Evolutionary conservation across 202 grass and related monocot genomes (phyloP).

Genomic region (Bolboschoenoplectus hybrid): DNA sequence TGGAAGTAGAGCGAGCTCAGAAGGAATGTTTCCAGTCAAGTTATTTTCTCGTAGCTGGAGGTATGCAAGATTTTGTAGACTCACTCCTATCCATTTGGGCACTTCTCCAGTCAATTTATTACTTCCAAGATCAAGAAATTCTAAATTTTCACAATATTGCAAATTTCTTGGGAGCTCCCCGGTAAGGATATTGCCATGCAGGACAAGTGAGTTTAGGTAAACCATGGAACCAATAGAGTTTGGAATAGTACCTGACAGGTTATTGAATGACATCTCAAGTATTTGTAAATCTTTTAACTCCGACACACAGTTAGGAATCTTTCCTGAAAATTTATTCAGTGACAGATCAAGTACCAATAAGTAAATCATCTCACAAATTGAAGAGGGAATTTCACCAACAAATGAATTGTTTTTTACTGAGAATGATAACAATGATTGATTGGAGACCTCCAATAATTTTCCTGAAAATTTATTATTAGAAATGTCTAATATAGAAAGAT

Average conservation of each 20-base stretch:
- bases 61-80: neutral
- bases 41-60: conserved; percentile 37
- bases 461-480: neutral
- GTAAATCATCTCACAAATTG: conserved; percentile 38
- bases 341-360: conserved; percentile 49
- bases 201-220: neutral
- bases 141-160: conserved; percentile 26
- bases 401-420: conserved; percentile 17
- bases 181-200: conserved; percentile 35
- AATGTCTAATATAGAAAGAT: conserved; percentile 22
- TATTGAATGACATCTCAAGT: conserved; percentile 39
- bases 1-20: conserved; percentile 32
- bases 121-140: conserved; percentile 34
- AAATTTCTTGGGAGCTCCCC: conserved; percentile 42
- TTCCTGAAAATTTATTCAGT: conserved; percentile 39
- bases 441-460: conserved; percentile 1
- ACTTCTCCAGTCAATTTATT: conserved; percentile 50
- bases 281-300: no score
- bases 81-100: no score
- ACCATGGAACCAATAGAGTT: conserved; percentile 23
- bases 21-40: conserved; percentile 48
- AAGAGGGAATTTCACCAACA: conserved; percentile 37
- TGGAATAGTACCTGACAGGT: conserved; percentile 47
- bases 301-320: conserved; percentile 35
- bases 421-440: neutral